phyloP scores from a whole-genome alignment of 805 yeast genomes.

The Blastobotrys peoriensis region DNA sequence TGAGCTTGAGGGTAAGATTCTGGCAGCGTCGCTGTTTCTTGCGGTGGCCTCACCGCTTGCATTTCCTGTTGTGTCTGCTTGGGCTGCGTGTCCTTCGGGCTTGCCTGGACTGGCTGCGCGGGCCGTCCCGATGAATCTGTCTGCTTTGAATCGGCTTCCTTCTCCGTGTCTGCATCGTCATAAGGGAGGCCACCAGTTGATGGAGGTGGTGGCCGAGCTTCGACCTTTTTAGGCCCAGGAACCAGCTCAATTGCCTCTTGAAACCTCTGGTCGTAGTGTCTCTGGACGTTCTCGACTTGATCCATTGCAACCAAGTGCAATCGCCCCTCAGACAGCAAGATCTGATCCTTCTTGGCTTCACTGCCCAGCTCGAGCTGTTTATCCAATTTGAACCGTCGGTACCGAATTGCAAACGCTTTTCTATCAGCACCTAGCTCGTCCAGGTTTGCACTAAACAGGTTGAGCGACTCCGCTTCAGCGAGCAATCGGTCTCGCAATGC shows the following conservation, averaged over 20 bases:
- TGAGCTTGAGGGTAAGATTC: no score
- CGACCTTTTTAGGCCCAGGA: not conserved
- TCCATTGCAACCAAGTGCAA: conserved; percentile 3
- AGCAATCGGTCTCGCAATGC: conserved; percentile 6
- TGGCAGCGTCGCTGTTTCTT: no score
- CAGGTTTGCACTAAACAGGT: conserved; percentile 6
- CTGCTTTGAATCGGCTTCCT: not conserved
- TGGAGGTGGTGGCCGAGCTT: conserved; percentile 7
- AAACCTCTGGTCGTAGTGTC: not conserved
- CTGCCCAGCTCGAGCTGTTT: conserved; percentile 5
- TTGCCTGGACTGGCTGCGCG: no score
- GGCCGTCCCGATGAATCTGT: not conserved
- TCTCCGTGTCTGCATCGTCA: not conserved
- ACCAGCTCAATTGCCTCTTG: not conserved
- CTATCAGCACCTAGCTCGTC: conserved; percentile 4
- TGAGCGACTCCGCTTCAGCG: conserved; percentile 2
- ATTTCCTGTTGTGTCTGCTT: not conserved
- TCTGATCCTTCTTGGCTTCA: conserved; percentile 1
- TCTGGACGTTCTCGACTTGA: conserved; percentile 3
- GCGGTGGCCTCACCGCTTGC: no score
- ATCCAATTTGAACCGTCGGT: conserved; percentile 8
- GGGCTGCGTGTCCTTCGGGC: not conserved
- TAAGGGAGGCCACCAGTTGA: conserved; percentile 2
- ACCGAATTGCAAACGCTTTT: conserved; percentile 3
- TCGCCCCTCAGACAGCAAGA: conserved; percentile 5